These are phyloP conservation scores for Nepenthes alata DNA, from an alignment of 179 eudicot genomes.

Conservation along the genomic window DNA sequence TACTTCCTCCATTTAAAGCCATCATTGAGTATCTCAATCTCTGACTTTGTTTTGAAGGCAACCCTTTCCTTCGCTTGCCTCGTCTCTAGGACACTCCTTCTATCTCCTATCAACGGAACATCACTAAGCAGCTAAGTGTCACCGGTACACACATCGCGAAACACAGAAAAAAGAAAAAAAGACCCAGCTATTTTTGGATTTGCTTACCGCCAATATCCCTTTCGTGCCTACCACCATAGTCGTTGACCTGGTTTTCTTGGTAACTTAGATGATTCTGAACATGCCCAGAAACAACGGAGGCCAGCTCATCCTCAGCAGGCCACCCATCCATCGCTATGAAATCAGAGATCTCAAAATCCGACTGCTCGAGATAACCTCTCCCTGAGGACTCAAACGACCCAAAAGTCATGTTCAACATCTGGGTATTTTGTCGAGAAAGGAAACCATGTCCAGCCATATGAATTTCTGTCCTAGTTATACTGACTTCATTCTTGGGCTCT, in stretches of 20 bases:
- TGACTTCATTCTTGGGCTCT: neutral
- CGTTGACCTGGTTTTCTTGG: slow-evolving; percentile 5
- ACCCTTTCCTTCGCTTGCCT: slow-evolving; percentile 26
- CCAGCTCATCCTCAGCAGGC: slow-evolving; percentile 14
- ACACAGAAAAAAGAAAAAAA: too few species aligned
- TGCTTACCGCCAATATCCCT: slow-evolving; percentile 9
- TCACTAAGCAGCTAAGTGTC: too few species aligned
- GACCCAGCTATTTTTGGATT: too few species aligned
- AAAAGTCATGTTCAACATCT: slow-evolving; percentile 13
- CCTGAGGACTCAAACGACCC: slow-evolving; percentile 29
- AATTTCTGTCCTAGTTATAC: neutral
- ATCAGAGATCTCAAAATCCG: slow-evolving; percentile 26
- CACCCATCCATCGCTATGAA: slow-evolving; percentile 18
- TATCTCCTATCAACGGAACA: too few species aligned
- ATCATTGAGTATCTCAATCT: slow-evolving; percentile 55
- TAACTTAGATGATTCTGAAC: slow-evolving; percentile 13
- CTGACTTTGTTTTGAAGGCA: slow-evolving; percentile 53
- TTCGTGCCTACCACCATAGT: slow-evolving; percentile 14
- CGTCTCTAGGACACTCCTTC: slow-evolving; percentile 5
- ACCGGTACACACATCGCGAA: too few species aligned
- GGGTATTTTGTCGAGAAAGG: neutral
- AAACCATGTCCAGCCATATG: neutral
- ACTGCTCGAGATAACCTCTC: slow-evolving; percentile 20
- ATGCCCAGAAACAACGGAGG: slow-evolving; percentile 9
- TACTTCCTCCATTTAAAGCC: slow-evolving; percentile 87